Percentiles rank a stretch among this genome's conserved stretches.
Evolutionary conservation across 495 filamentous ascomycete species (phyloP).

Genomic region (Hypoxylon perforatum): DNA sequence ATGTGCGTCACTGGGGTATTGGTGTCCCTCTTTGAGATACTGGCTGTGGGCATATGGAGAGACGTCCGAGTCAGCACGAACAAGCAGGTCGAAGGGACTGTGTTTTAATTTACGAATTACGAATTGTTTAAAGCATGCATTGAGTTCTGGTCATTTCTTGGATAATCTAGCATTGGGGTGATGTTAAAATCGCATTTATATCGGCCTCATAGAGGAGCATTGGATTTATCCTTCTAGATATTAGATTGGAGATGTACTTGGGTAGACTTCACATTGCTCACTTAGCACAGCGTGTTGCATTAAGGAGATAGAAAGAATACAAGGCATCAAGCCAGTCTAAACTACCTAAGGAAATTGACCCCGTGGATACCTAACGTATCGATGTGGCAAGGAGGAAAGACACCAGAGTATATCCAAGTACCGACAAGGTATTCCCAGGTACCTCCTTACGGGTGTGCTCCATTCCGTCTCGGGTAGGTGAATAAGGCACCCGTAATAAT

Average conservation of each 20-base stretch:
- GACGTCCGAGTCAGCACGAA: slow-evolving; percentile 64
- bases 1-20: slow-evolving; percentile 59
- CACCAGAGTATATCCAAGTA: slow-evolving; percentile 20
- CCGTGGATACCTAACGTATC: slow-evolving; percentile 7
- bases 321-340: neutral
- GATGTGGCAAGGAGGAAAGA: neutral
- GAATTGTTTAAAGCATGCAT: neutral
- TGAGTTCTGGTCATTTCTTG: slow-evolving; percentile 3
- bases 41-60: slow-evolving; percentile 58
- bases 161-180: neutral
- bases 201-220: no score
- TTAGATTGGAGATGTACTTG: no score
- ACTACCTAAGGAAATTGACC: neutral
- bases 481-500: neutral
- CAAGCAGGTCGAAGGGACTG: slow-evolving; percentile 64
- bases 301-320: neutral
- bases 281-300: no score
- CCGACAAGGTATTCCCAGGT: slow-evolving; percentile 18
- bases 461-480: slow-evolving; percentile 10
- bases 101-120: slow-evolving; percentile 42
- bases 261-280: no score
- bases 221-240: no score
- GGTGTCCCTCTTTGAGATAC: slow-evolving; percentile 50
- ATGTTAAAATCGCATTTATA: neutral
- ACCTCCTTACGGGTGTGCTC: neutral